Percentiles rank a stretch among this genome's conserved stretches.
phyloP scores from a whole-genome alignment of 768 basidiomycete genomes.

The Coprinellus micaceus region DNA sequence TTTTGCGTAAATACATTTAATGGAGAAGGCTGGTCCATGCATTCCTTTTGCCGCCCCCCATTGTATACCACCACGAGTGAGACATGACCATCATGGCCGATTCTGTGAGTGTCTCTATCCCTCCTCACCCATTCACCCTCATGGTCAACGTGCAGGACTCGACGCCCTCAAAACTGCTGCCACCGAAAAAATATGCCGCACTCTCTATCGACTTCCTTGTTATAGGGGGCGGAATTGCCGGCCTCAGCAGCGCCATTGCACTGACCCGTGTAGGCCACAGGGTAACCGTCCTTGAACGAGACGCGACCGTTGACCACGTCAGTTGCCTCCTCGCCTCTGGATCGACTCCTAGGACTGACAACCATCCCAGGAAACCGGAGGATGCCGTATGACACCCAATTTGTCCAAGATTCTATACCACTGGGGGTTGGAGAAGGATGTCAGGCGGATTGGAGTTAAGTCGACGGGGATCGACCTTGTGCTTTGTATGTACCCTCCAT shows the following conservation, averaged over 20 bases:
- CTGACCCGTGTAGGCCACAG: constrained; percentile 52
- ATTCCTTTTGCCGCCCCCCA: not conserved
- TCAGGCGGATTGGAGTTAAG: constrained; percentile 17
- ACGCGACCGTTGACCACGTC: constrained; percentile 14
- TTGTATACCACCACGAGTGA: not conserved
- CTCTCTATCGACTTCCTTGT: constrained; percentile 30
- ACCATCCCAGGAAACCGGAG: constrained; percentile 20
- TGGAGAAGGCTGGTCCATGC: not conserved
- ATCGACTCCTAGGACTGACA: not conserved
- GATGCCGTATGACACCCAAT: constrained; percentile 45
- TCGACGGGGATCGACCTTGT: constrained; percentile 23
- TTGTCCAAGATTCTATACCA: constrained; percentile 51
- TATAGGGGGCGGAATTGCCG: constrained; percentile 45
- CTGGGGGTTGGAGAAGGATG: constrained; percentile 44
- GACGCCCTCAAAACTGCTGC: not conserved
- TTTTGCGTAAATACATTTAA: constrained; percentile 1
- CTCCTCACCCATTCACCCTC: not conserved
- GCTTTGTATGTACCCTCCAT: constrained; percentile 11
- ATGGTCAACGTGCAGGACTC: not conserved
- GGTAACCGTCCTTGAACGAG: constrained; percentile 48
- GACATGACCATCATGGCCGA: not conserved
- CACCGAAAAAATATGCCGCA: constrained; percentile 3
- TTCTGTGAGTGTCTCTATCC: not conserved
- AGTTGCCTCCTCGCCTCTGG: not conserved
- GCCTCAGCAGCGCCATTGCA: constrained; percentile 51